These are phyloP conservation scores for Salix suchowensis DNA, from an alignment of 345 rosid species.

Conservation along the genomic window DNA sequence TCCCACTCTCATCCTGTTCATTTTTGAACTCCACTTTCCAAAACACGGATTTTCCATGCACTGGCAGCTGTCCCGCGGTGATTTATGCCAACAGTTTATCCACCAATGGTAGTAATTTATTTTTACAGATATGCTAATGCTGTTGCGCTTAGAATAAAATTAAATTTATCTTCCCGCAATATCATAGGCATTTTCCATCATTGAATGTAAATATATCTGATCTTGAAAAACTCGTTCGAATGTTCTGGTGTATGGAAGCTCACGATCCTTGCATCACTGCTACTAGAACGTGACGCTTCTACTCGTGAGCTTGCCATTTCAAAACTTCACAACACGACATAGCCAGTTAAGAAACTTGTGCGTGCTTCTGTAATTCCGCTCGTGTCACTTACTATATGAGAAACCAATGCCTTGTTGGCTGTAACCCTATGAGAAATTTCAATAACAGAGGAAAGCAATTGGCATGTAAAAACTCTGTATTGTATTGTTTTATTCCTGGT, in stretches of 20 bases:
- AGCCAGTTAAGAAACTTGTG: not conserved
- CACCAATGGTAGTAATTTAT: no score
- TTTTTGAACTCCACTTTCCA: not conserved
- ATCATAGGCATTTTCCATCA: not conserved
- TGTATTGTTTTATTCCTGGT: no score
- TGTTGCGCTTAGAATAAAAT: not conserved
- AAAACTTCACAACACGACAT: not conserved
- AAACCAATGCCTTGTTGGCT: not conserved
- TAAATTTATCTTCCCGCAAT: not conserved
- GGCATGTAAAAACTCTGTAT: no score
- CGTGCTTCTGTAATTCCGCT: not conserved
- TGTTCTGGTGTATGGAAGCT: not conserved
- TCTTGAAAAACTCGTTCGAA: not conserved
- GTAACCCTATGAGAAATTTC: not conserved
- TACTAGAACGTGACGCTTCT: not conserved
- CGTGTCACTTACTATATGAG: not conserved
- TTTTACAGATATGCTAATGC: no score
- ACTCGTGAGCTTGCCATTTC: constrained; percentile 29
- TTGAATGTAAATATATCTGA: not conserved
- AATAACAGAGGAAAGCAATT: no score
- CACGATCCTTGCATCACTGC: not conserved
- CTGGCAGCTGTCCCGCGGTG: not conserved
- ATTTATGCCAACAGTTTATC: not conserved
- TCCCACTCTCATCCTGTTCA: constrained; percentile 7
- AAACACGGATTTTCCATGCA: not conserved